Percentiles rank a stretch among this genome's conserved stretches.
Evolutionary conservation across 2,329 filamentous ascomycete species (phyloP).

Genomic region (Chaetomium strumarium): DNA sequence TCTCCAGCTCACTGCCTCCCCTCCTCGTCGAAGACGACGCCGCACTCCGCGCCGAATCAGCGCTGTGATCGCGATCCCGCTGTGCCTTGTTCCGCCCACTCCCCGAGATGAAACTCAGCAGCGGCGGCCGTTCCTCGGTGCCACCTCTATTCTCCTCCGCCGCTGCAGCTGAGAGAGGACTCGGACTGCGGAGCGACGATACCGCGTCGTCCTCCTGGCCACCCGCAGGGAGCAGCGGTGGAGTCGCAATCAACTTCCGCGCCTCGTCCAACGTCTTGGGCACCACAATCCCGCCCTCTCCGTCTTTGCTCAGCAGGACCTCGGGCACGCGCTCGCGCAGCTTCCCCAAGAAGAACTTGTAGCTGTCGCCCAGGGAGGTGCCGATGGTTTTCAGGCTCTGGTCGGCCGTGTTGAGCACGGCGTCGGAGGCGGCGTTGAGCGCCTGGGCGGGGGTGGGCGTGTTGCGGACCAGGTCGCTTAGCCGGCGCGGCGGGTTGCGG

Average conservation of each 20-base stretch:
- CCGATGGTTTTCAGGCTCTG: constrained; percentile 90
- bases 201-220: not conserved
- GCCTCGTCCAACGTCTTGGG: constrained; percentile 93
- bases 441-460: constrained; percentile 63
- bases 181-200: not conserved
- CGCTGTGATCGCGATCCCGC: constrained; percentile 69
- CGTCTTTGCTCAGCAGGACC: constrained; percentile 35
- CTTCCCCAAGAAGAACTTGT: constrained; percentile 87
- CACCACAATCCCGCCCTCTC: constrained; percentile 45
- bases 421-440: constrained; percentile 76
- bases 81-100: constrained; percentile 23
- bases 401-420: constrained; percentile 81
- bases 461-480: constrained; percentile 76
- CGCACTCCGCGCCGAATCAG: constrained; percentile 64
- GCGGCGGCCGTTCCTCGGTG: constrained; percentile 18
- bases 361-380: constrained; percentile 82
- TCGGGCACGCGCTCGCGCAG: constrained; percentile 61
- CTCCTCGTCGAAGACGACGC: constrained; percentile 49
- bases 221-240: constrained; percentile 43
- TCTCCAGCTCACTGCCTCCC: constrained; percentile 45
- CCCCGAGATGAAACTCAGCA: constrained; percentile 60
- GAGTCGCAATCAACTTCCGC: constrained; percentile 75
- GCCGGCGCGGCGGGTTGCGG: constrained; percentile 59
- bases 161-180: not conserved
- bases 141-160: not conserved